Evolutionary conservation across 805 yeast genomes (phyloP).

Genomic region (Saccharomycopsis selenospora): DNA sequence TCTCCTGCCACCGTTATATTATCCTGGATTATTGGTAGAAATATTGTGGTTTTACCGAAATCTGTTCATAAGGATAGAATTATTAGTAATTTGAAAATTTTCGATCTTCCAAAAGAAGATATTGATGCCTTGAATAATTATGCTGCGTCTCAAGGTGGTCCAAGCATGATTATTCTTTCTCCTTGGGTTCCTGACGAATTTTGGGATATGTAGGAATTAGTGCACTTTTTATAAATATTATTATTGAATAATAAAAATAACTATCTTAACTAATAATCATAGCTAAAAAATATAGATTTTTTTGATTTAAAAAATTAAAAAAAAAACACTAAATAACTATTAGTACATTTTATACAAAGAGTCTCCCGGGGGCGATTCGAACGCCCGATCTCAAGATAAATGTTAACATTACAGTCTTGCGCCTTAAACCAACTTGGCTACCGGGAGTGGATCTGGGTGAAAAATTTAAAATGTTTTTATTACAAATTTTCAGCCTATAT

Average conservation of each 20-base stretch:
- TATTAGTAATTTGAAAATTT: conserved; percentile 30
- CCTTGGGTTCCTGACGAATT: conserved; percentile 14
- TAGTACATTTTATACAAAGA: too few relatives aligned
- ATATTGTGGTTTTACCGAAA: conserved; percentile 52
- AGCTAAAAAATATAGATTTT: too few relatives aligned
- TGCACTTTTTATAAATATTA: not conserved
- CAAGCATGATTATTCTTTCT: not conserved
- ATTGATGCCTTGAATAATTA: conserved; percentile 30
- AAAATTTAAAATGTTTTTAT: not conserved
- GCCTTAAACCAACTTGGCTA: conserved; percentile 4
- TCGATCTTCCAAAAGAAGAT: conserved; percentile 37
- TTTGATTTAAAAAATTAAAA: not conserved
- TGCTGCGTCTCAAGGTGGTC: conserved; percentile 23
- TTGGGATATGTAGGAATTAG: not conserved
- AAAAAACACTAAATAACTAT: not conserved
- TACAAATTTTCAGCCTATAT: too few relatives aligned
- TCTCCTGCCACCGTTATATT: conserved; percentile 37
- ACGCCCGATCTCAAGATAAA: conserved; percentile 4
- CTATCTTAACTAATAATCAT: too few relatives aligned
- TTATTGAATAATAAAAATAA: too few relatives aligned
- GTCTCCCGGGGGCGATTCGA: conserved; percentile 4
- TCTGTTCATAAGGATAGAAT: conserved; percentile 64
- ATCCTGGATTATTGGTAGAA: conserved; percentile 42
- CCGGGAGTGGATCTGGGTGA: not conserved
- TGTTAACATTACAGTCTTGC: conserved; percentile 3